Evolutionary conservation across 352 stramenopile genomes (phyloP).

Genomic region (Pythium folliculosum): DNA sequence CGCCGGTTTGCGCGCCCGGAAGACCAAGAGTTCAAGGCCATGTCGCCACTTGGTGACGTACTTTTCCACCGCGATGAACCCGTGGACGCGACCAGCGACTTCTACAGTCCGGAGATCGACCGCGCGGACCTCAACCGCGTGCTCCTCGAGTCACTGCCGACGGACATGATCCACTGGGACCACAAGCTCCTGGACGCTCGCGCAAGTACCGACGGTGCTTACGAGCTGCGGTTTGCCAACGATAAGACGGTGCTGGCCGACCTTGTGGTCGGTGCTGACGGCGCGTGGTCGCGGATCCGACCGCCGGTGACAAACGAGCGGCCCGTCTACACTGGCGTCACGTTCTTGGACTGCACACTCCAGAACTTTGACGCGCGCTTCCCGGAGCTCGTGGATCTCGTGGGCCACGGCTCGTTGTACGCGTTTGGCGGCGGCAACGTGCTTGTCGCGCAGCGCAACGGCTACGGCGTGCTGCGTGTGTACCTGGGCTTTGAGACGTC

Average conservation of each 20-base stretch:
- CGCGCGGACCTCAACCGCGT: conserved; percentile 24
- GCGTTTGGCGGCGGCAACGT: conserved; percentile 19
- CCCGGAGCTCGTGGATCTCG: conserved; percentile 22
- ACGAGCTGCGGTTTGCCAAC: conserved; percentile 19
- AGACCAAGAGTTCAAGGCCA: conserved; percentile 16
- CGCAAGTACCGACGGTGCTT: not conserved
- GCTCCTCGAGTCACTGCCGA: conserved; percentile 14
- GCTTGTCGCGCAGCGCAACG: conserved; percentile 28
- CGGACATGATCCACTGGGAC: conserved; percentile 20
- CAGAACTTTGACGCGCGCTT: conserved; percentile 26
- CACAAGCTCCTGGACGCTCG: conserved; percentile 16
- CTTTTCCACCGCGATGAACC: conserved; percentile 6
- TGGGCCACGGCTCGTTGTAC: conserved; percentile 26
- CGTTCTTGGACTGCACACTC: conserved; percentile 21
- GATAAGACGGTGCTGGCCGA: conserved; percentile 11
- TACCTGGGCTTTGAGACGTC: conserved; percentile 25
- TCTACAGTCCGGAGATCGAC: conserved; percentile 29
- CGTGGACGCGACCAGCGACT: conserved; percentile 6
- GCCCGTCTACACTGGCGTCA: conserved; percentile 12
- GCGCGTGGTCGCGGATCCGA: conserved; percentile 27
- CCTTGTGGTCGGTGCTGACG: conserved; percentile 25
- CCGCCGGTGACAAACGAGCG: conserved; percentile 9
- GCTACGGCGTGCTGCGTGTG: conserved; percentile 25
- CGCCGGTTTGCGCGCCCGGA: conserved; percentile 15
- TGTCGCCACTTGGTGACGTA: not conserved